These are phyloP conservation scores for Colletotrichum costaricense DNA, from an alignment of 2,329 filamentous ascomycete genomes.

Conservation along the genomic window DNA sequence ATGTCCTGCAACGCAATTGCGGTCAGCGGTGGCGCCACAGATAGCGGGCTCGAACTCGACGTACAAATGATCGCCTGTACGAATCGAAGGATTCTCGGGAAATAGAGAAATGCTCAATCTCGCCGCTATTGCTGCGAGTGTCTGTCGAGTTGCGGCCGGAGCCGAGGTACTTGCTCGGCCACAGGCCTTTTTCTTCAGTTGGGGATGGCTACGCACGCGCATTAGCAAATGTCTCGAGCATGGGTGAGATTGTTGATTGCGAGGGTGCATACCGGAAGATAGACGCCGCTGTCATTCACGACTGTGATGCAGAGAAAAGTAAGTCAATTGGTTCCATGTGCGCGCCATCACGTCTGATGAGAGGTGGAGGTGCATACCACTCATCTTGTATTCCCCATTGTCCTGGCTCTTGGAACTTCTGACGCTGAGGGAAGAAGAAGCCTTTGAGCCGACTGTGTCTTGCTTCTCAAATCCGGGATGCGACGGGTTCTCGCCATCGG, in stretches of 20 bases:
- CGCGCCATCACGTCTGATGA: not conserved
- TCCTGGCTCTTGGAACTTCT: slow-evolving; percentile 70
- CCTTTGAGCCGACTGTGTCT: slow-evolving; percentile 71
- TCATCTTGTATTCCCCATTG: slow-evolving; percentile 82
- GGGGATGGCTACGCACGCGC: slow-evolving; percentile 77
- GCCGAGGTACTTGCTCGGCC: slow-evolving; percentile 67
- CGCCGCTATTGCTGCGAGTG: slow-evolving; percentile 70
- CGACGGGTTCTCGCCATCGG: slow-evolving; percentile 54
- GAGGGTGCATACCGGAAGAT: slow-evolving; percentile 78
- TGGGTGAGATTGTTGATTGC: not conserved
- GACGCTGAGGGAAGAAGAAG: slow-evolving; percentile 71
- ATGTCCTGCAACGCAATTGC: slow-evolving; percentile 74
- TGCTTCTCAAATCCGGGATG: slow-evolving; percentile 69
- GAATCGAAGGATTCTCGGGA: slow-evolving; percentile 97
- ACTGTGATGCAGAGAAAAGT: slow-evolving; percentile 64
- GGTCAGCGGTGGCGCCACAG: slow-evolving; percentile 4
- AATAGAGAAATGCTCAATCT: slow-evolving; percentile 94
- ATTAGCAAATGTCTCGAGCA: slow-evolving; percentile 40
- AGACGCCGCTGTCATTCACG: slow-evolving; percentile 95
- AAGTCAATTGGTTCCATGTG: slow-evolving; percentile 41
- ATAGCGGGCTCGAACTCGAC: slow-evolving; percentile 45
- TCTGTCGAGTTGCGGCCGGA: slow-evolving; percentile 65
- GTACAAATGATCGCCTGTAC: slow-evolving; percentile 93
- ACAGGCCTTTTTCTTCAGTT: slow-evolving; percentile 84
- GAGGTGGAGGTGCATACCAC: slow-evolving; percentile 65